Evolutionary conservation across 1,139 yeast genomes (phyloP).

Genomic region (Zygoascus hellenicus): DNA sequence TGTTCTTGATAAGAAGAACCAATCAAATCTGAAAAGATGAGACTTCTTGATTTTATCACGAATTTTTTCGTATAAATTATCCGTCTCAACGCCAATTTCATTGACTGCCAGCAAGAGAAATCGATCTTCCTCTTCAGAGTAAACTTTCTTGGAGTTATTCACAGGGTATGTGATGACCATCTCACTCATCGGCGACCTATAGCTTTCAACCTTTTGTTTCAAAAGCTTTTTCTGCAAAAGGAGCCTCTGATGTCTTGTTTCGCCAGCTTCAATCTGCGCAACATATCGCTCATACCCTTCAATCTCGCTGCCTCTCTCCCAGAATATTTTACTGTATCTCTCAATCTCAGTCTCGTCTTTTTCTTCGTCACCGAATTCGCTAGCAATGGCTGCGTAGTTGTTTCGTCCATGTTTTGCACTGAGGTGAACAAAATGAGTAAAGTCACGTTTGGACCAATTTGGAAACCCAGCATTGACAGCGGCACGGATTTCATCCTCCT

Average conservation of each 20-base stretch:
- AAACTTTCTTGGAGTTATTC: constrained; percentile 80
- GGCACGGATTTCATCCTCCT: constrained; percentile 55
- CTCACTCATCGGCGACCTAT: constrained; percentile 69
- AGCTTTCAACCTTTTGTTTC: constrained; percentile 55
- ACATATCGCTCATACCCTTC: constrained; percentile 85
- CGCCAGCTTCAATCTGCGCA: constrained; percentile 80
- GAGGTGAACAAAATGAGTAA: constrained; percentile 76
- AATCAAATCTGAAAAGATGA: constrained; percentile 78
- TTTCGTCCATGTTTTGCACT: constrained; percentile 78
- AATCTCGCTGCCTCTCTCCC: constrained; percentile 66
- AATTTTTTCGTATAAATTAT: constrained; percentile 67
- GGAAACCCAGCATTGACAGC: constrained; percentile 63
- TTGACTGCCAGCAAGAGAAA: constrained; percentile 67
- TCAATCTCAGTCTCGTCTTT: constrained; percentile 71
- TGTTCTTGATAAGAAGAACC: constrained; percentile 84
- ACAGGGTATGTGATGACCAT: constrained; percentile 75
- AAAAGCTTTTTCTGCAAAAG: constrained; percentile 61
- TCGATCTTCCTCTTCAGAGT: constrained; percentile 81
- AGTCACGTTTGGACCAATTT: constrained; percentile 86
- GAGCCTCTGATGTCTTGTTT: constrained; percentile 65
- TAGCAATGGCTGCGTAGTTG: constrained; percentile 56
- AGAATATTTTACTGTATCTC: constrained; percentile 65
- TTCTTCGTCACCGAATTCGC: constrained; percentile 47
- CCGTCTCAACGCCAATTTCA: constrained; percentile 74
- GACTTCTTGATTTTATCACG: constrained; percentile 71